phyloP scores from a whole-genome alignment of 192 early-diverging fungal genomes.

The Coemansia sp. region DNA sequence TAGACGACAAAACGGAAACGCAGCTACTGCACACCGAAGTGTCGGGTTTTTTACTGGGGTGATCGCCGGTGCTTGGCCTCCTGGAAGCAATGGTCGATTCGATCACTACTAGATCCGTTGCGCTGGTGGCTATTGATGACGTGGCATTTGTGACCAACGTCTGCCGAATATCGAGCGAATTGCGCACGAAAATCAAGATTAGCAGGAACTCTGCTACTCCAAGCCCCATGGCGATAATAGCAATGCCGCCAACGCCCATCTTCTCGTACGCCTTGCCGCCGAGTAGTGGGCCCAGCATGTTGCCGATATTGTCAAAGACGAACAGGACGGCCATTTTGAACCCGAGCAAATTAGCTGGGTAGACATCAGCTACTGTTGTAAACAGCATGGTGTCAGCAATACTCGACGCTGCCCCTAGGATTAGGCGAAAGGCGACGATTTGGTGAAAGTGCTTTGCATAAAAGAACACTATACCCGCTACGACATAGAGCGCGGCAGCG shows the following conservation, averaged over 20 bases:
- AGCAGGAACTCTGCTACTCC: constrained; percentile 28
- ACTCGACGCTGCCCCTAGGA: constrained; percentile 43
- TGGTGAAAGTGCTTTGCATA: constrained; percentile 37
- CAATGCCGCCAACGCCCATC: constrained; percentile 48
- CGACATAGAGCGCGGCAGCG: constrained; percentile 33
- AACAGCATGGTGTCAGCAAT: constrained; percentile 49
- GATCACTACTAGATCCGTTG: neutral
- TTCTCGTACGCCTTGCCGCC: constrained; percentile 43
- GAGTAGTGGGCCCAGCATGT: constrained; percentile 46
- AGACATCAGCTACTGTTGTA: constrained; percentile 50
- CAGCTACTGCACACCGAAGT: neutral
- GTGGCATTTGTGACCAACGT: neutral
- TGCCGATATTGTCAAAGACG: constrained; percentile 51
- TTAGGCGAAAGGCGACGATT: constrained; percentile 35
- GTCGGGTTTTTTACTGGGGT: neutral
- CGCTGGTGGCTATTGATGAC: neutral
- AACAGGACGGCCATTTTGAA: constrained; percentile 45
- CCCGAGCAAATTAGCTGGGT: constrained; percentile 44
- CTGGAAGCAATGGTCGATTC: constrained; percentile 11
- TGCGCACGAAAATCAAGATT: constrained; percentile 40
- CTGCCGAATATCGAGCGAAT: constrained; percentile 41
- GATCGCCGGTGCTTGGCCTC: neutral
- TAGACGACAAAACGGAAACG: neutral
- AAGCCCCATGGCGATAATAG: constrained; percentile 35
- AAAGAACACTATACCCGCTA: constrained; percentile 29